Conservation (phyloP, 148 eudicot species). For the Spergularia marina region DNA sequence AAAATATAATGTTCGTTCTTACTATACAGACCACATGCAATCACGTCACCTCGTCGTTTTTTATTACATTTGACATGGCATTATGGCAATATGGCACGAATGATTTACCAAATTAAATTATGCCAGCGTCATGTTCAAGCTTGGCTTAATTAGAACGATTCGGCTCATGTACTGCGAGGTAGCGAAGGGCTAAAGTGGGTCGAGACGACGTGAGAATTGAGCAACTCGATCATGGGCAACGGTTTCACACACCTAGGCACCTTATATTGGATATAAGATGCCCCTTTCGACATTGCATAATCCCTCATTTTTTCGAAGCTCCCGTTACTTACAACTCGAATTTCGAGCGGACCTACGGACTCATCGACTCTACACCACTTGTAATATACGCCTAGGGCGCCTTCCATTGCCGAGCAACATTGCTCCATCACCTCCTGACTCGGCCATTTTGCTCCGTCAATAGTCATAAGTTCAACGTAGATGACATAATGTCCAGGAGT, state of each 20-base stretch:
- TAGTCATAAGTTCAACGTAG: constrained; percentile 36
- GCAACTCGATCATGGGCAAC: constrained; percentile 34
- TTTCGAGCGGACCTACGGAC: constrained; percentile 48
- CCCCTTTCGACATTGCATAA: constrained; percentile 42
- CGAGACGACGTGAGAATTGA: constrained; percentile 36
- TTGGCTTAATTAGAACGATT: no score
- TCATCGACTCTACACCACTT: constrained; percentile 35
- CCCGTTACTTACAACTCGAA: constrained; percentile 37
- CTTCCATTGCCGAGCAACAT: constrained; percentile 47
- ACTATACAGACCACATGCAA: no score
- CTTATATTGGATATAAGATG: constrained; percentile 46
- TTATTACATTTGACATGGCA: no score
- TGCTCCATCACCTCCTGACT: constrained; percentile 13
- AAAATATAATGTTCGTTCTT: no score
- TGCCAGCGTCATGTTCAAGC: no score
- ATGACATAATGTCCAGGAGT: constrained; percentile 50
- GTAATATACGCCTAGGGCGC: constrained; percentile 36
- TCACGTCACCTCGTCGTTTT: no score
- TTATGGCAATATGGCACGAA: no score
- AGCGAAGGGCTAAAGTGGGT: constrained; percentile 35
- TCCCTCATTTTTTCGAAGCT: constrained; percentile 53
- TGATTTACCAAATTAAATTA: no score
- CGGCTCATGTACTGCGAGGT: constrained; percentile 16
- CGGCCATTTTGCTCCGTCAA: constrained; percentile 9
- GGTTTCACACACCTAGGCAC: constrained; percentile 44